Base-by-base conservation (phyloP, 2,329 filamentous ascomycete species). In the Paecilomyces formosus region DNA sequence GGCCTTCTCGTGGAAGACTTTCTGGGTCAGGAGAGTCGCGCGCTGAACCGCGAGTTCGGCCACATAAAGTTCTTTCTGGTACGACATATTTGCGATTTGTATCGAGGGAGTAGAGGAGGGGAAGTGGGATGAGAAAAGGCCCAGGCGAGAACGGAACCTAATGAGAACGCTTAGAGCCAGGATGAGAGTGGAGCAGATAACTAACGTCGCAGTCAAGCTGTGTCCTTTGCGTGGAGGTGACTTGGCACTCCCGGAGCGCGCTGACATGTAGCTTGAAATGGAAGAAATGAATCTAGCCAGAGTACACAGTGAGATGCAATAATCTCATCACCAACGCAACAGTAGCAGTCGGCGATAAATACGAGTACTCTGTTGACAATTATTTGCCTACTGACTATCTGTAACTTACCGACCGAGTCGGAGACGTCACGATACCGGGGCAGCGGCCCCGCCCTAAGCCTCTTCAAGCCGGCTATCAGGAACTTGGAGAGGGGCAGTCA, bases 41-140 rank as follows among this genome's bases (percentile, higher is more conserved):
- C 92, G 86, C 78, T 96, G 91, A 58, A 96, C 92, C 61, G 92
- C 92, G 51, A 96, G 85, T 72, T 93, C 87, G 62, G 92, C 92
- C 57, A 96, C 83, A 69, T 88, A 81, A 66, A 94, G 85, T 79
- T 97, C 92, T 63, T 87, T 85, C 60, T 83, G 79, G 81, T 94
- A 96, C 54, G 78, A 71, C 72, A 79, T 76, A 33, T 59, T 72
- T 61, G 66, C 58, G 56, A 66, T 55, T 58, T 67, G 65, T 33
- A 60, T 61, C 57, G 62, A 61, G 55, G 66, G 60, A 55, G 61
- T 57, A 57, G 63, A 63, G 55, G 60, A 57, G 55, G 62, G 57
- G 58, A 68, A 60, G 60, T 65, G 68, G 57, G 68, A 64, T 61
- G 74, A 65, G 50, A 76, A 60, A 58, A 74, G 71, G 57, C 74